Evolutionary conservation across 352 stramenopile genomes (phyloP).

Genomic region (Phytophthora melonis): DNA sequence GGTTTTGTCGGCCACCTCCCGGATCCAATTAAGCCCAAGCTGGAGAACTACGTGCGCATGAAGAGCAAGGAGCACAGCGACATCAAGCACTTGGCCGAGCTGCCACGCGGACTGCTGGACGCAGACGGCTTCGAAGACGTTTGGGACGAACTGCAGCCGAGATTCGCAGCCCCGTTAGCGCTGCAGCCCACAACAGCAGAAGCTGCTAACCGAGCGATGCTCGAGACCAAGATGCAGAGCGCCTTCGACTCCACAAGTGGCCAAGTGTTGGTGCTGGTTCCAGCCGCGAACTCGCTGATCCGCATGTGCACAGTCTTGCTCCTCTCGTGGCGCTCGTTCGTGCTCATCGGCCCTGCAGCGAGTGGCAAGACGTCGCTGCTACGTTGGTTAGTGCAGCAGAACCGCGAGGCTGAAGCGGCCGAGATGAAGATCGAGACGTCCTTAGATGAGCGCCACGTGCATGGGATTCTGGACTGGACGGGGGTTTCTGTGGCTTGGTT

Average conservation of each 20-base stretch:
- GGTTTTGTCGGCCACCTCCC: conserved; percentile 55
- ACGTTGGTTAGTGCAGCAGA: conserved; percentile 45
- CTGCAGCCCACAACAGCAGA: neutral
- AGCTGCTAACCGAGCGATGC: neutral
- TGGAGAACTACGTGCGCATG: conserved; percentile 55
- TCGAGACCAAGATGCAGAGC: conserved; percentile 20
- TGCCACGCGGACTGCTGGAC: conserved; percentile 44
- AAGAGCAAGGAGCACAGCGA: conserved; percentile 51
- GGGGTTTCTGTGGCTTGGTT: conserved; percentile 58
- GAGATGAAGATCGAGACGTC: conserved; percentile 62
- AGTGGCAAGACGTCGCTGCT: conserved; percentile 65
- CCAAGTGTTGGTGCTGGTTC: conserved; percentile 50
- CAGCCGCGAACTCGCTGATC: conserved; percentile 32
- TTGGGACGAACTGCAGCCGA: conserved; percentile 44
- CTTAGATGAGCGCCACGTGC: conserved; percentile 47
- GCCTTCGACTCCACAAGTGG: conserved; percentile 38
- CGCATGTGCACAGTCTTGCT: conserved; percentile 51
- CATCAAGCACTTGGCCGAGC: conserved; percentile 45
- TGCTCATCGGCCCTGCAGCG: conserved; percentile 53
- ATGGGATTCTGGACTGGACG: conserved; percentile 61
- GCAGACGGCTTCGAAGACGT: conserved; percentile 49
- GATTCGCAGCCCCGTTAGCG: neutral
- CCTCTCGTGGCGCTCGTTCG: conserved; percentile 51
- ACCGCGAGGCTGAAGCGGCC: conserved; percentile 44
- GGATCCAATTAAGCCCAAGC: conserved; percentile 49